phyloP scores from a whole-genome alignment of 768 basidiomycete species.

The Tylopilus vinaceipallidus region DNA sequence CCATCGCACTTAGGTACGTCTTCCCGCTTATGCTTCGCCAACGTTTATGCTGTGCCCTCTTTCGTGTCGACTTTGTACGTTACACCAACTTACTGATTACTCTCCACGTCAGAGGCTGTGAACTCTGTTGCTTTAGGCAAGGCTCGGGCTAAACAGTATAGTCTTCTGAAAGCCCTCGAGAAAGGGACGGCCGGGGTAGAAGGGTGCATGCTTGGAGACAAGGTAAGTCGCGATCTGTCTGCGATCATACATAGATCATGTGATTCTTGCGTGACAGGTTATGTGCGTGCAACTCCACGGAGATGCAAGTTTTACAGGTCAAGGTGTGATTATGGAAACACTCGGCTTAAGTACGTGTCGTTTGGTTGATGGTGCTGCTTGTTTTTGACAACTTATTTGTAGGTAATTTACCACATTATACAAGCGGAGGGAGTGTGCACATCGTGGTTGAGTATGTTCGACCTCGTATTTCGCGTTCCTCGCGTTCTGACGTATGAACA shows the following conservation, averaged over 20 bases:
- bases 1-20: conserved; percentile 68
- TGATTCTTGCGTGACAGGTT: conserved; percentile 45
- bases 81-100: not conserved
- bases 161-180: conserved; percentile 66
- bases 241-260: not conserved
- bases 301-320: conserved; percentile 88
- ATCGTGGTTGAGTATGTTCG: conserved; percentile 81
- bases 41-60: not conserved
- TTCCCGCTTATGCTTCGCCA: not conserved
- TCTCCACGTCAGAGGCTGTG: conserved; percentile 61
- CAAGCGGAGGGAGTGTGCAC: conserved; percentile 87
- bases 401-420: conserved; percentile 90
- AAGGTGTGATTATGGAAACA: conserved; percentile 87
- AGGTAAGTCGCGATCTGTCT: conserved; percentile 13
- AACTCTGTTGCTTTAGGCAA: conserved; percentile 88
- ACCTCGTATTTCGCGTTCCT: not conserved
- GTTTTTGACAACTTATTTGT: not conserved
- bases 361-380: not conserved
- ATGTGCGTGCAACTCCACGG: conserved; percentile 92
- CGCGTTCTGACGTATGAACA: conserved; percentile 21
- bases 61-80: not conserved
- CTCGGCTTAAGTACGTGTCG: conserved; percentile 70
- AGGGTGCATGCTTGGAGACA: conserved; percentile 32
- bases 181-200: conserved; percentile 22
- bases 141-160: conserved; percentile 87